Evolutionary conservation across 140 eudicot genomes (phyloP).

Genomic region (Anethum foeniculum): DNA sequence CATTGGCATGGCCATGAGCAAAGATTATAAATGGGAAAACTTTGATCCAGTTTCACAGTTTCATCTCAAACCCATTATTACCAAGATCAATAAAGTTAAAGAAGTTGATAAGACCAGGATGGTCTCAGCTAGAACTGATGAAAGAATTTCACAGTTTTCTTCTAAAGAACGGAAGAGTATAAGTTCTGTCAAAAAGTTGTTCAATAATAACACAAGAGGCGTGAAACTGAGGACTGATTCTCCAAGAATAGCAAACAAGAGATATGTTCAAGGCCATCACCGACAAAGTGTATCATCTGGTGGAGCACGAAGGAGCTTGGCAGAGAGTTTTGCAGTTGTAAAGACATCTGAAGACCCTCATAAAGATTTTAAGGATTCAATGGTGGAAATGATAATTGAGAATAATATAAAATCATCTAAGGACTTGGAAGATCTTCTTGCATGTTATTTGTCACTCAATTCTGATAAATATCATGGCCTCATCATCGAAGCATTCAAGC

Average conservation of each 20-base stretch:
- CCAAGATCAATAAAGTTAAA: conserved; percentile 14
- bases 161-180: not conserved
- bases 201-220: conserved; percentile 15
- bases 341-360: conserved; percentile 62
- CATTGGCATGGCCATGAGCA: not conserved
- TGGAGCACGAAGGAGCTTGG: conserved; percentile 20
- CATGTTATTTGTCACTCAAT: conserved; percentile 50
- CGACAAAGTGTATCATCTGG: conserved; percentile 23
- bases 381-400: conserved; percentile 65
- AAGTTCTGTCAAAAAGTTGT: conserved; percentile 6
- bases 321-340: conserved; percentile 46
- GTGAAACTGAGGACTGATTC: conserved; percentile 31
- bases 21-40: conserved; percentile 3
- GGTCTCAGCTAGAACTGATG: conserved; percentile 3
- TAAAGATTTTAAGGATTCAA: conserved; percentile 53
- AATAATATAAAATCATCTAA: conserved; percentile 32
- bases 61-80: conserved; percentile 35
- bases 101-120: not conserved
- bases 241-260: conserved; percentile 25
- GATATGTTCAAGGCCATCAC: conserved; percentile 10
- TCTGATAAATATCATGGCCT: conserved; percentile 47
- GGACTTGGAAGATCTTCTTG: conserved; percentile 58
- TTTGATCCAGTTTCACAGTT: conserved; percentile 9
- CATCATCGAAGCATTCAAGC: conserved; percentile 50
- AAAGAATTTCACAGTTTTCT: not conserved